A percentile compares a stretch with the other conserved stretches of the same genome.
phyloP scores from a whole-genome alignment of 805 yeast species.

The Suhomyces emberorum region DNA sequence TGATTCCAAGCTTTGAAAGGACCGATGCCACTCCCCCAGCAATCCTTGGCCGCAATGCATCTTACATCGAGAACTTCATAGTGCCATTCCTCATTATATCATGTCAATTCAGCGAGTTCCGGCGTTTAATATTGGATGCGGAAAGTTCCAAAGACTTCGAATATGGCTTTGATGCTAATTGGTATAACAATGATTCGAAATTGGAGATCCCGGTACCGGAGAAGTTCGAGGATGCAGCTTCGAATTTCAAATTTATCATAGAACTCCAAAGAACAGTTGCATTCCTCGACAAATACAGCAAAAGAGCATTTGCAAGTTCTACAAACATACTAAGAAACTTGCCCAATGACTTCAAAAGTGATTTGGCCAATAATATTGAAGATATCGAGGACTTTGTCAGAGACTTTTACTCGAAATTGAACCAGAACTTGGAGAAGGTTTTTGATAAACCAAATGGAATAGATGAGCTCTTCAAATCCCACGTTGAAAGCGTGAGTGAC shows the following conservation, averaged over 20 bases:
- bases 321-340: constrained; percentile 14
- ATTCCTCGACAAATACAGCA: constrained; percentile 14
- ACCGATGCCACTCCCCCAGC: constrained; percentile 12
- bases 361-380: constrained; percentile 16
- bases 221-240: constrained; percentile 6
- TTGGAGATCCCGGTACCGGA: constrained; percentile 8
- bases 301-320: constrained; percentile 22
- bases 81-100: constrained; percentile 28
- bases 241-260: constrained; percentile 11
- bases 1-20: constrained; percentile 1
- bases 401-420: constrained; percentile 9
- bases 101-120: constrained; percentile 22
- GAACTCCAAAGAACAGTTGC: constrained; percentile 25
- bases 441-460: constrained; percentile 5
- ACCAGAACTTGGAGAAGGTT: background rate
- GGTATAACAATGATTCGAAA: constrained; percentile 16
- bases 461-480: constrained; percentile 19
- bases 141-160: constrained; percentile 6
- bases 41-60: constrained; percentile 13
- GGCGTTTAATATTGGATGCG: constrained; percentile 10
- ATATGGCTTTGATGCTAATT: constrained; percentile 14
- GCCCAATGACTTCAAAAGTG: constrained; percentile 18
- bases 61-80: constrained; percentile 22
- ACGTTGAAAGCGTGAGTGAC: constrained; percentile 27
- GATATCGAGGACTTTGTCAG: constrained; percentile 16